Evolutionary conservation across 179 eudicot species (phyloP), one percentile per base, ranked within the genome.

Genomic region (Silene vulgaris): DNA sequence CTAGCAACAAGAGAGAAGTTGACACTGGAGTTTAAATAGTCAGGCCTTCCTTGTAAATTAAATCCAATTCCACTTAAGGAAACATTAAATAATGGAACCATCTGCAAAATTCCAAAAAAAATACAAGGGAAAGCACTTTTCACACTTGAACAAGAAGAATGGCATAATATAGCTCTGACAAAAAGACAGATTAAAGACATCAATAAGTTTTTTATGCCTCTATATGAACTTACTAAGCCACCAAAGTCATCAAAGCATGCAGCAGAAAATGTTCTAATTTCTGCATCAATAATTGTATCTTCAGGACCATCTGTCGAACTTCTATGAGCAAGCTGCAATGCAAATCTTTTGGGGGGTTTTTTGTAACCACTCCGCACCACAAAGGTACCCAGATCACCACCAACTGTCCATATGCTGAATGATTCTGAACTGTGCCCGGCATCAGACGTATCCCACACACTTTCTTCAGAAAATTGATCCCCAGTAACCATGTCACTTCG

Each of bases 211-310:
- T 11, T 20, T 69, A 26, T 21, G 30, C 16, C 62, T 23, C 50
- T 20, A 56, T 8, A 12, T 73, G 28, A 17, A 60, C 86, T 85
- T 82, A 96, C 99, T 96, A 96, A 74, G 79, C 99, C 99, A 69
- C 97, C 97, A 82, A 87, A 93, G 87, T 96, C 99, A 84, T 96
- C 99, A 80, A 93, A 96, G 78, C 92, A 86, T 68, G 97, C 93
- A 59, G 89, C 98, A 76, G 99, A 96, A 80, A 96, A 96, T 66
- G 99, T 87, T 72, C 85, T 88, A 74, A 96, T 87, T 78, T 91
- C 87, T 45, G 94, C 99, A 80, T 93, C 96, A 81, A 96, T 76
- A 71, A 88, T 85, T 17, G 87, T 93, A 85, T 90, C 92, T 71
- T 91, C 96, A 50, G 90, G 84, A 82, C 96, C 90, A 85, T 85